Percentiles rank a stretch among this genome's conserved stretches.
These are phyloP conservation scores for Hypsizygus marmoreus DNA, from an alignment of 768 basidiomycete species.

Conservation along the genomic window DNA sequence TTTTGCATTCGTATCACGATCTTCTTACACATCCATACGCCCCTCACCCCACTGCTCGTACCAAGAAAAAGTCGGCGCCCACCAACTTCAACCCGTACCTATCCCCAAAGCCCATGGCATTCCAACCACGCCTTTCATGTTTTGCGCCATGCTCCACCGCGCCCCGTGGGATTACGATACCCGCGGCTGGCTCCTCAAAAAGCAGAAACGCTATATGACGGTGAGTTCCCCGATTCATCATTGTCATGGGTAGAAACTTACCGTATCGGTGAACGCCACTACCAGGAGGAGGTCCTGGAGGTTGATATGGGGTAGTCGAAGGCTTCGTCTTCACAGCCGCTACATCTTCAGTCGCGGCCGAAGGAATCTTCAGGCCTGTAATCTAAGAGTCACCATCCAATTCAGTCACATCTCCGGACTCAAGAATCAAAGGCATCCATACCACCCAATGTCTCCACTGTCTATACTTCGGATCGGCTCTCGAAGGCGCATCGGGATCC, in stretches of 20 bases:
- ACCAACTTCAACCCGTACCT: slow-evolving; percentile 55
- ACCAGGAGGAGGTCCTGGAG: slow-evolving; percentile 56
- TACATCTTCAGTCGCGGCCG: slow-evolving; percentile 23
- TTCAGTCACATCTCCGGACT: background rate
- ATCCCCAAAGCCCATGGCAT: slow-evolving; percentile 53
- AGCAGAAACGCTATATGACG: slow-evolving; percentile 51
- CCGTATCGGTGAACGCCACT: slow-evolving; percentile 62
- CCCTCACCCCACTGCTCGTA: slow-evolving; percentile 33
- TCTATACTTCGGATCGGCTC: slow-evolving; percentile 46
- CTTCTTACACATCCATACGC: slow-evolving; percentile 31
- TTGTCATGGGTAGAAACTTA: slow-evolving; percentile 23
- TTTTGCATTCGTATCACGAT: slow-evolving; percentile 28
- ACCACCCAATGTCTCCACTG: slow-evolving; percentile 64
- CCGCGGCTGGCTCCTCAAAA: slow-evolving; percentile 54
- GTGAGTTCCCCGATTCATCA: background rate
- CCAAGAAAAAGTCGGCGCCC: slow-evolving; percentile 59
- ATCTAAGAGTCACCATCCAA: slow-evolving; percentile 26
- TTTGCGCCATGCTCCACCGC: slow-evolving; percentile 48
- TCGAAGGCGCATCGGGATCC: slow-evolving; percentile 61
- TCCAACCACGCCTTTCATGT: slow-evolving; percentile 54
- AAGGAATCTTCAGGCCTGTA: slow-evolving; percentile 36
- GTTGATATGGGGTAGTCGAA: slow-evolving; percentile 55
- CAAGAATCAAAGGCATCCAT: slow-evolving; percentile 17
- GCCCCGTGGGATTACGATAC: slow-evolving; percentile 41
- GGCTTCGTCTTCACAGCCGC: slow-evolving; percentile 44